phyloP scores from a whole-genome alignment of 192 early-diverging fungal genomes.

The Podila clonocystis region DNA sequence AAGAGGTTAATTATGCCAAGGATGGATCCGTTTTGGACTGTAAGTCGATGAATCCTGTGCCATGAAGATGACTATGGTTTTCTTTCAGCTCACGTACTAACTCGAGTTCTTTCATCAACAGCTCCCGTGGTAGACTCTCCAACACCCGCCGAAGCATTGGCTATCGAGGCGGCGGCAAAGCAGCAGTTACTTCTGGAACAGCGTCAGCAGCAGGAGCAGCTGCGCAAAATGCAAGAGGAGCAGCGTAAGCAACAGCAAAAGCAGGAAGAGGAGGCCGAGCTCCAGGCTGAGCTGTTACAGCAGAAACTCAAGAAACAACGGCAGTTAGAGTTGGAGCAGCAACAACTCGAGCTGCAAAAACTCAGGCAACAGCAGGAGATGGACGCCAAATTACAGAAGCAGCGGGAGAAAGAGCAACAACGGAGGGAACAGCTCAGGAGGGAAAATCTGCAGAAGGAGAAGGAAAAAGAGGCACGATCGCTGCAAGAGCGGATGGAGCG shows the following conservation, averaged over 20 bases:
- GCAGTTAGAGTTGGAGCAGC: slow-evolving; percentile 25
- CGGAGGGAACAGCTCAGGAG: slow-evolving; percentile 15
- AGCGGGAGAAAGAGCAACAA: slow-evolving; percentile 6
- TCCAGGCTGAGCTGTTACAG: slow-evolving; percentile 16
- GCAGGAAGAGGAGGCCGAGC: slow-evolving; percentile 18
- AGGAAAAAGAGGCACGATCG: slow-evolving; percentile 19
- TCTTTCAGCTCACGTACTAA: no score
- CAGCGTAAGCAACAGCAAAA: slow-evolving; percentile 33
- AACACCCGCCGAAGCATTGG: slow-evolving; percentile 48
- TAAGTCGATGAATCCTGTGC: slow-evolving; percentile 4
- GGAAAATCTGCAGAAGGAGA: slow-evolving; percentile 7
- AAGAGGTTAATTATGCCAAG: slow-evolving; percentile 27
- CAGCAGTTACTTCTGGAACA: slow-evolving; percentile 44
- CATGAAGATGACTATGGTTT: background rate
- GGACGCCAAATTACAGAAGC: slow-evolving; percentile 13
- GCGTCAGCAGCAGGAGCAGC: slow-evolving; percentile 34
- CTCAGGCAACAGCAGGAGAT: slow-evolving; percentile 38
- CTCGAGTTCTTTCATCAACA: background rate
- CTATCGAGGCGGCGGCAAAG: slow-evolving; percentile 36
- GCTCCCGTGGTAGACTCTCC: slow-evolving; percentile 28
- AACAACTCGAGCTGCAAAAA: slow-evolving; percentile 25
- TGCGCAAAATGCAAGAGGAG: slow-evolving; percentile 13
- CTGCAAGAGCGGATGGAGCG: slow-evolving; percentile 6
- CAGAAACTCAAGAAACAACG: slow-evolving; percentile 19
- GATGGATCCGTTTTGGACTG: slow-evolving; percentile 13